Evolutionary conservation across 768 basidiomycete species (phyloP), one percentile per base, ranked within the genome.

Genomic region (Mycena capillaripes): DNA sequence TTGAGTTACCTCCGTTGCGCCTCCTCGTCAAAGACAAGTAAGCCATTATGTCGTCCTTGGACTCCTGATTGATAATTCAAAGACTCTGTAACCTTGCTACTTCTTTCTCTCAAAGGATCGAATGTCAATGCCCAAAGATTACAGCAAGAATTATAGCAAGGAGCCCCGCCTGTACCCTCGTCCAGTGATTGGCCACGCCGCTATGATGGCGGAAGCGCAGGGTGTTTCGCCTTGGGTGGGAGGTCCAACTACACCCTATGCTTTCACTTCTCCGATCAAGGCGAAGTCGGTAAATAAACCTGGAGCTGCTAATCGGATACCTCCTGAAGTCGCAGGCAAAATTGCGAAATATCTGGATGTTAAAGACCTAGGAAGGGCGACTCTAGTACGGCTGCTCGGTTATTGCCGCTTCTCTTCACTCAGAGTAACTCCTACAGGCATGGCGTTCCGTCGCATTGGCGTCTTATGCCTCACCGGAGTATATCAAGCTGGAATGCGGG

Each of bases 281-380:
- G 10, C 25, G 27, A 11, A 3, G 11, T 10, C 56, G 16, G 16
- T 42, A 14, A 29, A 60, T 17, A 12, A 61, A 21, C 27, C 36
- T 27, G 59, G 58, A 30, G 59, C 61, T 9, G 65, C 71, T 8
- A 66, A 67, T 34, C 40, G 44, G 17, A 48, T 72, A 29, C 66
- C 66, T 38, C 50, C 53, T 7, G 71, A 72, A 38, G 52, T 72
- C 10, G 60, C 66, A 2, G n/a, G 48, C 12, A 6, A 52, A 52
- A 72, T 72, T 14, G 56, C 71, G 1, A 29, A 66, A 32, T 50
- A 72, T 42, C 59, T 72, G 2, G 34, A 62, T 16, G 59, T 67
- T 17, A 67, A 27, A 36, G 66, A 72, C 23, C n/a, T 72, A 11
- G 65, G 38, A 3, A 42, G 60, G 36, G 42, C 50, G 27, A 53